phyloP scores from a whole-genome alignment of 2,329 filamentous ascomycete species.

The Alternaria sp. region DNA sequence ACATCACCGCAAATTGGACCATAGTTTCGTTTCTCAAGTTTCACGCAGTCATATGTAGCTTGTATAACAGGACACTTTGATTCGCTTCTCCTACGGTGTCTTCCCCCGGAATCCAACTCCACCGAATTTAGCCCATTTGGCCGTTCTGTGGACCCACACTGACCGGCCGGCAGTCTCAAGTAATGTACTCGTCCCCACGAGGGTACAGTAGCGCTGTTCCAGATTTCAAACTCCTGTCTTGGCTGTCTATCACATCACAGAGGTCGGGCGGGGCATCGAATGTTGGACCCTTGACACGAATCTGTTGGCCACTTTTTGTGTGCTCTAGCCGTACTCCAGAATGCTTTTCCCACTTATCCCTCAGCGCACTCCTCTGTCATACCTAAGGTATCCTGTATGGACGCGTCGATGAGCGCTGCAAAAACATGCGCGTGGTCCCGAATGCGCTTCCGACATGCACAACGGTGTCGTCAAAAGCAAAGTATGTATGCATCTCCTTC shows the following conservation, averaged over 20 bases:
- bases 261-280: background rate
- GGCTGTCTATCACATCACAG: background rate
- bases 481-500: background rate
- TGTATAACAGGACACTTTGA: background rate
- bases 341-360: background rate
- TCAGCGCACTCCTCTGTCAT: background rate
- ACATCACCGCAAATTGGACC: conserved; percentile 7
- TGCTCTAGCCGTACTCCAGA: background rate
- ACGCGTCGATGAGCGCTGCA: conserved; percentile 5
- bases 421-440: conserved; percentile 10
- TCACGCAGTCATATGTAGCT: conserved; percentile 13
- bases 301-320: background rate
- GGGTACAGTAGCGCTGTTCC: conserved; percentile 14
- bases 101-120: background rate
- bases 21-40: conserved; percentile 18
- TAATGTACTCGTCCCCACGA: conserved; percentile 22
- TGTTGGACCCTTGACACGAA: background rate
- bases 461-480: background rate
- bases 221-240: conserved; percentile 11
- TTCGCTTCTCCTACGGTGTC: background rate
- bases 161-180: conserved; percentile 16
- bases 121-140: background rate
- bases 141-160: conserved; percentile 14
- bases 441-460: conserved; percentile 16
- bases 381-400: background rate